A percentile compares a stretch with the other conserved stretches of the same genome.
Evolutionary conservation across 768 basidiomycete species (phyloP).

Genomic region (Tylopilus vinaceipallidus): DNA sequence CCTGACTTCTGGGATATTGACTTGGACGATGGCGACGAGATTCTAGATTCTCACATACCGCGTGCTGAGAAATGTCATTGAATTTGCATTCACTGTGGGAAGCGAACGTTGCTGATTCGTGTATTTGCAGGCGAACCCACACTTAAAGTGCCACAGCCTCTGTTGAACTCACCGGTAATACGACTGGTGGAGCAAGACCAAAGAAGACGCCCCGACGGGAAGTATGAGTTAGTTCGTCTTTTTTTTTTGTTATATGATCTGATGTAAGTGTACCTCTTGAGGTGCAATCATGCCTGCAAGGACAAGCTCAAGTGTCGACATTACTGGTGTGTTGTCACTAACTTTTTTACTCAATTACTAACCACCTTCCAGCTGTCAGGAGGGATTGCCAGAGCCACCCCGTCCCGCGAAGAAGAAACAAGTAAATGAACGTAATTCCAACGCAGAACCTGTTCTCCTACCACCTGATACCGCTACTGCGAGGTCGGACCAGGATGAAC

Average conservation of each 20-base stretch:
- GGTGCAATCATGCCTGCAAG: conserved; percentile 81
- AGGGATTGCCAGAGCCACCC: conserved; percentile 60
- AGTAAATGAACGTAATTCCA: conserved; percentile 21
- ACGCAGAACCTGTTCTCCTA: background rate
- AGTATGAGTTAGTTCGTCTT: conserved; percentile 47
- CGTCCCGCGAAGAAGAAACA: conserved; percentile 33
- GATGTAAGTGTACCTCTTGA: conserved; percentile 24
- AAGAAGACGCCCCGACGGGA: conserved; percentile 57
- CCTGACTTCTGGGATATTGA: conserved; percentile 65
- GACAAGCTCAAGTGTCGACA: conserved; percentile 76
- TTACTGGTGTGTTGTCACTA: conserved; percentile 48
- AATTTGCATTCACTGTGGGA: background rate
- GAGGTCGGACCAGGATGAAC: conserved; percentile 4
- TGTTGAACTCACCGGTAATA: conserved; percentile 1
- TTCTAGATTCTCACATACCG: conserved; percentile 20
- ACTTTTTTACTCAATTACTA: conserved; percentile 4
- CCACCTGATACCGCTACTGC: background rate
- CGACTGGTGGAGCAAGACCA: conserved; percentile 16
- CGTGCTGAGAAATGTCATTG: conserved; percentile 35
- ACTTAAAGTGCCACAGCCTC: background rate
- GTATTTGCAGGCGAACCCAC: conserved; percentile 1
- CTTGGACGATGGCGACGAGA: conserved; percentile 29
- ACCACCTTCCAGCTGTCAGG: conserved; percentile 58
- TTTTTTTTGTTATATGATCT: background rate
- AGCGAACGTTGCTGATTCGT: background rate